phyloP scores from a whole-genome alignment of 1,284 basidiomycete genomes.

The Cystobasidium sp. region DNA sequence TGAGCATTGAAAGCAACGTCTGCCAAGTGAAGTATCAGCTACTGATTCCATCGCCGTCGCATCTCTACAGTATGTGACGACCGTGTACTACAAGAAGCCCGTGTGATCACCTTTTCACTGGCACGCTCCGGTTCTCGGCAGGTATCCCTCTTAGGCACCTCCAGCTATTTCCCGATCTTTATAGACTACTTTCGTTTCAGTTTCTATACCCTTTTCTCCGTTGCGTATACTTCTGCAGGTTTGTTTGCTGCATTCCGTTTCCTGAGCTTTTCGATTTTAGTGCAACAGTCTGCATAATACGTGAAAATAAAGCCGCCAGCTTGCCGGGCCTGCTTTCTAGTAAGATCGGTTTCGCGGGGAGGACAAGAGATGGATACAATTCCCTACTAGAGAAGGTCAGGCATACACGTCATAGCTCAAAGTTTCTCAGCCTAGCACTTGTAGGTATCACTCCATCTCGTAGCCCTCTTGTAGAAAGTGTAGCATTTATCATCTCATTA shows the following conservation, averaged over 20 bases:
- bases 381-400: too few species aligned
- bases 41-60: not conserved
- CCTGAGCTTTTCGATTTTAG: not conserved
- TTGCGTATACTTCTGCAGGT: conserved; percentile 9
- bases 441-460: not conserved
- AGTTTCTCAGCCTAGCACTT: not conserved
- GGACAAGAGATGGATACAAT: too few species aligned
- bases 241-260: conserved; percentile 16
- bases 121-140: not conserved
- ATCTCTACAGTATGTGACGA: conserved; percentile 34
- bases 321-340: too few species aligned
- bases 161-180: not conserved
- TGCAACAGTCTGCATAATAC: not conserved
- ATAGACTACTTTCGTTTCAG: not conserved
- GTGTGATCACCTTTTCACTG: not conserved
- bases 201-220: conserved; percentile 4
- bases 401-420: not conserved
- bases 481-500: conserved; percentile 14
- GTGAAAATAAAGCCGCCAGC: not conserved
- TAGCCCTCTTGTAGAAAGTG: conserved; percentile 1
- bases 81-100: conserved; percentile 43
- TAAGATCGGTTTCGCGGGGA: too few species aligned
- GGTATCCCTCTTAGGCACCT: not conserved
- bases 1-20: conserved; percentile 55
- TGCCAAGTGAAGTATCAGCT: not conserved